Percentiles rank a stretch among this genome's conserved stretches.
These are phyloP conservation scores for Globisporangium irregulare DNA, from an alignment of 352 stramenopile species.

Conservation along the genomic window DNA sequence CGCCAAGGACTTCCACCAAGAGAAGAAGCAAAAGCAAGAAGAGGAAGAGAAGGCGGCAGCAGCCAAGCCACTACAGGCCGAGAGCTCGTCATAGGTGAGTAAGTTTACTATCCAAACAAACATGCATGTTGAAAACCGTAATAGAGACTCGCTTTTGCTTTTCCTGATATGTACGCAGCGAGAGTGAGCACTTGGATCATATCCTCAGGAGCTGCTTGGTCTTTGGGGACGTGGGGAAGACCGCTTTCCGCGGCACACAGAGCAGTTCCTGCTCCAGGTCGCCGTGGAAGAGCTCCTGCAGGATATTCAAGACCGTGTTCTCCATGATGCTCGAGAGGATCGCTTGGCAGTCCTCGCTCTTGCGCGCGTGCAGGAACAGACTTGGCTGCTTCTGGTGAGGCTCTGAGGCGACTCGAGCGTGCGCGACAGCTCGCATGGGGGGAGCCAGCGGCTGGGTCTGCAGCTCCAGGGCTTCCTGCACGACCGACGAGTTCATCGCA, in stretches of 20 bases:
- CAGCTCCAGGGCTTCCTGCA: conserved; percentile 43
- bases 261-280: conserved; percentile 68
- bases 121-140: not conserved
- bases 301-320: conserved; percentile 78
- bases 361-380: conserved; percentile 28
- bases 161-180: not conserved
- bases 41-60: not conserved
- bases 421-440: conserved; percentile 22
- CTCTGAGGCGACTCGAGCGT: conserved; percentile 12
- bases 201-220: conserved; percentile 14
- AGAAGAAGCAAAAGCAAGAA: conserved; percentile 31
- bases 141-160: conserved; percentile 1
- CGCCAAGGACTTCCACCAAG: conserved; percentile 90
- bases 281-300: conserved; percentile 81
- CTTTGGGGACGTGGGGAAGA: conserved; percentile 40
- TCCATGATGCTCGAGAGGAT: conserved; percentile 65
- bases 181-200: not conserved
- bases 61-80: not conserved
- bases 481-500: conserved; percentile 43
- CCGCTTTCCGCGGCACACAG: conserved; percentile 55
- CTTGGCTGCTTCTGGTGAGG: conserved; percentile 4
- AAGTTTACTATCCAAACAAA: not conserved
- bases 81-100: conserved; percentile 5
- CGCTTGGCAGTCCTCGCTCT: conserved; percentile 60
- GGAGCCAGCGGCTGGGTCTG: conserved; percentile 31